phyloP scores from a whole-genome alignment of 2,329 filamentous ascomycete species.

The Paracamarosporium sp. region DNA sequence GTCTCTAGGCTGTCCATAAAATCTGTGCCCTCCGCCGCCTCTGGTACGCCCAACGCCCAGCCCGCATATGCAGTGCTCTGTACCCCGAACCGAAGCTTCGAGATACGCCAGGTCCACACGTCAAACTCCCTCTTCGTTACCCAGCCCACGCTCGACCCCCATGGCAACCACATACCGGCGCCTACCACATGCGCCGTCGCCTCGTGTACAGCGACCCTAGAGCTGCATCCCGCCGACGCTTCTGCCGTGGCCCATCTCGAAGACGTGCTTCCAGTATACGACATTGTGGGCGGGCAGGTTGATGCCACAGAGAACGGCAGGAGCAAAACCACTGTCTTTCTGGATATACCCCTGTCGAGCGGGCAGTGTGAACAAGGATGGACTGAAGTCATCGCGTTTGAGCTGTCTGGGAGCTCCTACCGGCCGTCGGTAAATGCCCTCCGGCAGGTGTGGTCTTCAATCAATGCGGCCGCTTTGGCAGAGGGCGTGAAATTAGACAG shows the following conservation, averaged over 20 bases:
- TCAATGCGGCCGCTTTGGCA: slow-evolving; percentile 50
- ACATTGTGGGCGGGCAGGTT: slow-evolving; percentile 34
- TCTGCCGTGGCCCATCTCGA: slow-evolving; percentile 46
- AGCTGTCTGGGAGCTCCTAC: slow-evolving; percentile 50
- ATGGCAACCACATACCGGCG: slow-evolving; percentile 40
- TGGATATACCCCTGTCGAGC: slow-evolving; percentile 60
- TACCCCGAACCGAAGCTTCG: slow-evolving; percentile 63
- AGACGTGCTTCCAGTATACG: slow-evolving; percentile 48
- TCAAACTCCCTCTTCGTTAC: slow-evolving; percentile 68
- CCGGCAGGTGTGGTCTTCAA: slow-evolving; percentile 56
- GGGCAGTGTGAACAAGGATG: slow-evolving; percentile 59
- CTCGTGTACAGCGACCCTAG: slow-evolving; percentile 53
- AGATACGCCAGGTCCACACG: slow-evolving; percentile 69
- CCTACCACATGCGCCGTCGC: slow-evolving; percentile 51
- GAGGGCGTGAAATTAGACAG: slow-evolving; percentile 49
- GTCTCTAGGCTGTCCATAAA: slow-evolving; percentile 45
- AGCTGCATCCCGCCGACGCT: slow-evolving; percentile 45
- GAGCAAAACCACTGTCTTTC: slow-evolving; percentile 52
- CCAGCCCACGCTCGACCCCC: slow-evolving; percentile 48
- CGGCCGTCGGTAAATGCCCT: slow-evolving; percentile 57
- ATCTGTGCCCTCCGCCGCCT: slow-evolving; percentile 32
- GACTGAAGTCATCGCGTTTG: slow-evolving; percentile 61
- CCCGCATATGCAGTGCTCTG: slow-evolving; percentile 64
- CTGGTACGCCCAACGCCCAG: slow-evolving; percentile 32
- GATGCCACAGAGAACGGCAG: slow-evolving; percentile 35